These are phyloP conservation scores for Populus euphratica DNA, from an alignment of 345 rosid genomes.

Conservation along the genomic window DNA sequence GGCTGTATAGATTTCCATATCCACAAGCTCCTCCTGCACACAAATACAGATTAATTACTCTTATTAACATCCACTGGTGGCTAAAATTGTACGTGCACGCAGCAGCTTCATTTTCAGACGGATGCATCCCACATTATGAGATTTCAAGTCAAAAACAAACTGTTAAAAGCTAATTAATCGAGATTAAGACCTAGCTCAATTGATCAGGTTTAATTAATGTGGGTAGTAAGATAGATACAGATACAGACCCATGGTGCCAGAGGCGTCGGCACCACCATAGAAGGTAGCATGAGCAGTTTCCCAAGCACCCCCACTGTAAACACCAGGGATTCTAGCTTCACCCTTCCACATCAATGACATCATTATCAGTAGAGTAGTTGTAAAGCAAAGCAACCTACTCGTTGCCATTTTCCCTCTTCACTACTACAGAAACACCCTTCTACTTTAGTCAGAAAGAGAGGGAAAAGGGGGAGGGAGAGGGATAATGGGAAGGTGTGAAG, in stretches of 20 bases:
- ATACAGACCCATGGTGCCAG: conserved; percentile 33
- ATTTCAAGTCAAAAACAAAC: not conserved
- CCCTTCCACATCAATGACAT: conserved; percentile 7
- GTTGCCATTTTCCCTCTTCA: not conserved
- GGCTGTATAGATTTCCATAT: conserved; percentile 61
- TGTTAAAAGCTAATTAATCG: not conserved
- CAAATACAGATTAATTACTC: not conserved
- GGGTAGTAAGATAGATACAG: not conserved
- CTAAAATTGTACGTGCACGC: not conserved
- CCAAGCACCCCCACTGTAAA: conserved; percentile 26
- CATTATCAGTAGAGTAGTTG: not conserved
- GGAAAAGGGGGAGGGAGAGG: not conserved
- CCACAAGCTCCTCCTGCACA: conserved; percentile 79
- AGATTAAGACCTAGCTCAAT: not conserved
- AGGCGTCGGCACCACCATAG: conserved; percentile 34
- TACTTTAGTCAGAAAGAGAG: too few species aligned
- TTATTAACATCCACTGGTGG: not conserved
- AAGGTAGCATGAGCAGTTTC: conserved; percentile 37
- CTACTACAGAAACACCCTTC: not conserved
- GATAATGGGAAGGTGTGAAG: conserved; percentile 1
- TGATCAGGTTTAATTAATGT: not conserved
- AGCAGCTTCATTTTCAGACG: not conserved
- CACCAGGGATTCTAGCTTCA: conserved; percentile 32
- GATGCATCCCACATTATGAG: not conserved
- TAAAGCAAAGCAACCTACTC: not conserved